Evolutionary conservation across 2,329 filamentous ascomycete species (phyloP), one percentile per base, ranked within the genome.

Genomic region (Stachybotrys chartarum): DNA sequence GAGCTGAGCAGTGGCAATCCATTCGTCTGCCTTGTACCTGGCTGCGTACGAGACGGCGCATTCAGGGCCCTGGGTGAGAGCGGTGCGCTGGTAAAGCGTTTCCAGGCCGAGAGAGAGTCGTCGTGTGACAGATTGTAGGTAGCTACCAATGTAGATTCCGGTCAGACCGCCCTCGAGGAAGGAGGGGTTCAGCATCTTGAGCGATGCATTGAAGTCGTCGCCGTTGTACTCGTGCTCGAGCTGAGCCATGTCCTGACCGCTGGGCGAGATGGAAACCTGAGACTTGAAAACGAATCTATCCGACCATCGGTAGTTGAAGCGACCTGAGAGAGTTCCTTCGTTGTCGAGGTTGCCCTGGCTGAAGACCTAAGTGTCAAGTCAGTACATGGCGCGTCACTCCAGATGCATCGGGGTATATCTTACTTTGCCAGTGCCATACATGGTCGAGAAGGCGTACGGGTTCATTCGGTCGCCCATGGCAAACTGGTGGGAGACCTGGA

Each of bases 401-500:
- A n/a, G 51, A 50, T 52, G 50, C 47, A 54, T 53, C 56, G 56
- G 48, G 55, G 49, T 53, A 52, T 54, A 2, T 12, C 64, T 58
- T 75, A 97, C 93, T 81, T 91, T 93, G 74, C 88, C 88, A 62
- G 90, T 96, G 64, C 94, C 94, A 72, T 94, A 97, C 68, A 99
- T 84, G 61, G 90, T 90, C 63, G 91, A 90, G 76, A 97, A 96
- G 55, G 90, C 91, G 76, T 99, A 99, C 44, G 94, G 94, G 71
- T 92, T 92, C 72, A 96, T 80, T 63, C 88, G 86, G 75, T 96
- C 91, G 65, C 94, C 93, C 84, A 97, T 90, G 55, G 93, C 88
- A 73, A 99, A 94, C 65, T 94, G 90, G 78, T 99, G 94, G 62
- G 93, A 97, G 65, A 97, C 89, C 76, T 97, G 93, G 81, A 99